Evolutionary conservation across 2,329 filamentous ascomycete species (phyloP).

Genomic region (Colletotrichum sublineola): DNA sequence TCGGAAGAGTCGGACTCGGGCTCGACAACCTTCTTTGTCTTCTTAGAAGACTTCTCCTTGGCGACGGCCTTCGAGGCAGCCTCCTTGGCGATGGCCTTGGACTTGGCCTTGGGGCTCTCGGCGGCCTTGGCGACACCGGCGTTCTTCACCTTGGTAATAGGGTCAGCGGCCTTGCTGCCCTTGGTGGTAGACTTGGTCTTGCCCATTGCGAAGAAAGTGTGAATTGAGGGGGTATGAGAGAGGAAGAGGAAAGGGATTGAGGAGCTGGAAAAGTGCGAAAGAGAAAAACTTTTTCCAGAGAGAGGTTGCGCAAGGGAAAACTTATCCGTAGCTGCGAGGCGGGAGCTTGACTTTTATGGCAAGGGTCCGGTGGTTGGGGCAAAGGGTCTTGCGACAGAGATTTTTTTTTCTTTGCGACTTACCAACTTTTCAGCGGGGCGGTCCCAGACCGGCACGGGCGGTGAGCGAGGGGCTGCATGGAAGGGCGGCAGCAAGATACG

Average conservation of each 20-base stretch:
- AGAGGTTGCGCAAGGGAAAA: constrained; percentile 31
- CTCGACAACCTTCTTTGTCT: constrained; percentile 53
- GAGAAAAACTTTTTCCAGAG: constrained; percentile 37
- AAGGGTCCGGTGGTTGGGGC: constrained; percentile 41
- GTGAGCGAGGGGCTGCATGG: constrained; percentile 33
- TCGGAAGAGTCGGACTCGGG: constrained; percentile 47
- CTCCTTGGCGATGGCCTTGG: constrained; percentile 76
- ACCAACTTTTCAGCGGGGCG: constrained; percentile 41
- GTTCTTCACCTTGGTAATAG: constrained; percentile 71
- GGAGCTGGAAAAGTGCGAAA: constrained; percentile 21
- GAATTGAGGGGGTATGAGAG: constrained; percentile 5
- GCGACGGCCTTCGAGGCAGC: constrained; percentile 63
- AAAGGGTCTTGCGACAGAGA: constrained; percentile 41
- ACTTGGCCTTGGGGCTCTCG: constrained; percentile 74
- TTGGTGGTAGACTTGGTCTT: constrained; percentile 75
- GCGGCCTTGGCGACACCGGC: constrained; percentile 76
- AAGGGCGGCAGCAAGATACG: constrained; percentile 16
- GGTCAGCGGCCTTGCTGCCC: constrained; percentile 60
- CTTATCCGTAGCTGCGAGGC: constrained; percentile 16
- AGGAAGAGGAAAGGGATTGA: neutral
- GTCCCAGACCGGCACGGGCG: constrained; percentile 32
- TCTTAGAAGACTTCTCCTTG: constrained; percentile 62
- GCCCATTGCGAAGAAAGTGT: constrained; percentile 58
- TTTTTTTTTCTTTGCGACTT: constrained; percentile 42
- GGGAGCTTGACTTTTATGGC: constrained; percentile 41